A percentile compares a stretch with the other conserved stretches of the same genome.
These are phyloP conservation scores for Aurantiochytrium sp. DNA, from an alignment of 108 stramenopile genomes.

Conservation along the genomic window DNA sequence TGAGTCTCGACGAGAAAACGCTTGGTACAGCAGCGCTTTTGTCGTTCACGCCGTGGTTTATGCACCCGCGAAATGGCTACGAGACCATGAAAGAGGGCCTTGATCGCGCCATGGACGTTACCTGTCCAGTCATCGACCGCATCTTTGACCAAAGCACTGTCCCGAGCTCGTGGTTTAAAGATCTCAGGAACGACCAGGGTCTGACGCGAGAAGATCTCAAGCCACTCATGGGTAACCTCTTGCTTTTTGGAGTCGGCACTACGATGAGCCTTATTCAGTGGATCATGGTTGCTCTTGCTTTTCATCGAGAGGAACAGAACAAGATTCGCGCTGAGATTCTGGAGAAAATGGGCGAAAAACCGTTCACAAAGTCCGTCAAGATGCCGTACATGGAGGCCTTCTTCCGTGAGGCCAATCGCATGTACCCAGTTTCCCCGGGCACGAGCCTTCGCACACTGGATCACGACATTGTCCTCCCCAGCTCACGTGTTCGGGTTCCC, in stretches of 20 bases:
- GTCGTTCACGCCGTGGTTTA: neutral
- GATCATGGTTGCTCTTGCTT: neutral
- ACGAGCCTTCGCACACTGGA: neutral
- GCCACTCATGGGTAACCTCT: neutral
- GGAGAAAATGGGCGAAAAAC: neutral
- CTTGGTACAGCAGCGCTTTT: neutral
- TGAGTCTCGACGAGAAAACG: neutral
- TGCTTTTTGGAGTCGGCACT: neutral
- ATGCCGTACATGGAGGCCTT: neutral
- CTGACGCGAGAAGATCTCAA: neutral
- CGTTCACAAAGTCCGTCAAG: neutral
- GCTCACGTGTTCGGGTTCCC: neutral
- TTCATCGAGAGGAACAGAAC: neutral
- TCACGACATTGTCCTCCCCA: neutral
- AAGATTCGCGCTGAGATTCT: neutral
- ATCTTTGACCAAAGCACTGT: neutral
- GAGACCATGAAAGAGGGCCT: neutral
- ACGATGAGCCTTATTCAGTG: neutral
- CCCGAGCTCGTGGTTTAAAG: neutral
- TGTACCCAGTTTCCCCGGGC: neutral
- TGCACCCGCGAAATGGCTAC: neutral
- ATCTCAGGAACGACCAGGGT: neutral
- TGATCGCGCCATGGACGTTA: neutral
- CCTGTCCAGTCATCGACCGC: neutral
- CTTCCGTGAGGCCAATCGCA: neutral